Percentiles rank a stretch among this genome's conserved stretches.
phyloP scores from a whole-genome alignment of 148 eudicot species.

The Fagopyrum homotropicum region DNA sequence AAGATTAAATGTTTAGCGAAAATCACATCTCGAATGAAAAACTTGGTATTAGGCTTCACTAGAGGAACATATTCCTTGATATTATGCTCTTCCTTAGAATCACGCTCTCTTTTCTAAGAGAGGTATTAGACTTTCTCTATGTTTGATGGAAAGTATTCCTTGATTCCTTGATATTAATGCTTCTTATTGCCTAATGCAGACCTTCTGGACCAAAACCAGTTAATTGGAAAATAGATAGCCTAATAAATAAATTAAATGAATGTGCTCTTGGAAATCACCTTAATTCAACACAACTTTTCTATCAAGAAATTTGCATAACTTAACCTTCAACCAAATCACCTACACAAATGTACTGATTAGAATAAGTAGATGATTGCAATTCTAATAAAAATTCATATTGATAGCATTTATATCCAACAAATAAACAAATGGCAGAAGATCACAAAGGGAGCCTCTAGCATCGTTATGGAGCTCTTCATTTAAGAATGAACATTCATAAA shows the following conservation, averaged over 20 bases:
- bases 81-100: too few relatives aligned
- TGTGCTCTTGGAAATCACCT: conserved; percentile 37
- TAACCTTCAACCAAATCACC: conserved; percentile 84
- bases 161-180: too few relatives aligned
- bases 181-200: neutral
- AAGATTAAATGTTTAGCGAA: too few relatives aligned
- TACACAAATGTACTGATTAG: conserved; percentile 19
- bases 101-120: too few relatives aligned
- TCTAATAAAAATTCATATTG: neutral
- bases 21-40: too few relatives aligned
- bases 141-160: neutral
- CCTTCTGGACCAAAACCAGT: neutral
- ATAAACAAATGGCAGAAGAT: neutral
- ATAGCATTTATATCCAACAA: neutral
- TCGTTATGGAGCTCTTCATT: neutral
- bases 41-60: too few relatives aligned
- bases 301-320: conserved; percentile 83
- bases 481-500: neutral
- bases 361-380: neutral
- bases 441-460: neutral
- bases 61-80: too few relatives aligned
- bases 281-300: conserved; percentile 77
- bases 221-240: neutral
- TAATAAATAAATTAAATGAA: neutral
- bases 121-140: neutral